These are phyloP conservation scores for Pseudogymnoascus sp. DNA, from an alignment of 2,329 filamentous ascomycete species.

Conservation along the genomic window DNA sequence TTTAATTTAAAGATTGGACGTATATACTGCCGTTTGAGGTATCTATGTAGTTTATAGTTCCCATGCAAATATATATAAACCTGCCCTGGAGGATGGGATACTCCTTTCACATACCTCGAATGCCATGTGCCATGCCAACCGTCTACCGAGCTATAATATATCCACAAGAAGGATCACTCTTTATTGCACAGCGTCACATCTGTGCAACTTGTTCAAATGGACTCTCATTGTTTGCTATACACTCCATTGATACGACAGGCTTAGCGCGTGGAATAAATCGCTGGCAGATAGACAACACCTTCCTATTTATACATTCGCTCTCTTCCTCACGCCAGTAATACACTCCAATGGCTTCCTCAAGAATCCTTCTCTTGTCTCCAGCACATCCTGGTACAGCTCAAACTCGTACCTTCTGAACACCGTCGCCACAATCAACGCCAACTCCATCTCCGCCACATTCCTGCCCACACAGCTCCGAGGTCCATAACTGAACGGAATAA, in stretches of 20 bases:
- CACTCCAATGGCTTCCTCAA: conserved; percentile 70
- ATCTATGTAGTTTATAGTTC: background rate
- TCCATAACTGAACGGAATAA: conserved; percentile 69
- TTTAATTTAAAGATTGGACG: background rate
- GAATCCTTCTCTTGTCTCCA: conserved; percentile 77
- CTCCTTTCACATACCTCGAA: background rate
- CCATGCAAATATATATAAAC: background rate
- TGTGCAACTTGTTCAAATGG: background rate
- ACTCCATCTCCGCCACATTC: conserved; percentile 85
- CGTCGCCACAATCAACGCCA: conserved; percentile 70
- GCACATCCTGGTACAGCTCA: conserved; percentile 50
- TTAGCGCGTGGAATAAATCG: background rate
- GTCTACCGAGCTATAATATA: background rate
- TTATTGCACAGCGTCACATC: background rate
- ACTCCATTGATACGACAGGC: background rate
- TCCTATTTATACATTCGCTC: conserved; percentile 17
- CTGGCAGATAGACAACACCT: background rate
- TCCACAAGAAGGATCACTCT: background rate
- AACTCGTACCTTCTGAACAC: conserved; percentile 57
- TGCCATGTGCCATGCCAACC: background rate
- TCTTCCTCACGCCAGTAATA: conserved; percentile 45
- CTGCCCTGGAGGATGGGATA: background rate
- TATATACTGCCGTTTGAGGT: too few species aligned
- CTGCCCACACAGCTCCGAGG: conserved; percentile 67
- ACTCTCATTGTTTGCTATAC: background rate